These are phyloP conservation scores for Pythium aphanidermatum DNA, from an alignment of 352 stramenopile species.

Conservation along the genomic window DNA sequence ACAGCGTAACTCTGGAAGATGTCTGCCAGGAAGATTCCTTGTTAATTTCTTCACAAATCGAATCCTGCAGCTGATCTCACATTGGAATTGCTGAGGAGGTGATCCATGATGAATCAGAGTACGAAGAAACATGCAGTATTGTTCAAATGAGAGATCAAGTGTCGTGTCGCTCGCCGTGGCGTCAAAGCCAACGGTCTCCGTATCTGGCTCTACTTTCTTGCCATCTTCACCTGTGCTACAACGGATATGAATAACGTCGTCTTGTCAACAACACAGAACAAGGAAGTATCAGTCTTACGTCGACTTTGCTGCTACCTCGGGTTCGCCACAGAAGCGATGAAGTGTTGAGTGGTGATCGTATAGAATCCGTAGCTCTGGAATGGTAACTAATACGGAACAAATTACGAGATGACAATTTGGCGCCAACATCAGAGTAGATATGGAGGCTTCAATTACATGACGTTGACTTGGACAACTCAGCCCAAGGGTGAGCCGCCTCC, in stretches of 20 bases:
- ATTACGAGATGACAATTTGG: too few species aligned
- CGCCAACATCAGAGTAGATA: too few species aligned
- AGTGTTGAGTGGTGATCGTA: constrained; percentile 37
- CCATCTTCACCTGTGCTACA: too few species aligned
- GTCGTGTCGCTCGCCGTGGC: constrained; percentile 1
- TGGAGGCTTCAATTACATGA: too few species aligned
- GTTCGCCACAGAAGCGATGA: constrained; percentile 33
- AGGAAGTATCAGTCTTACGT: not conserved
- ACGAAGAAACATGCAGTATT: constrained; percentile 41
- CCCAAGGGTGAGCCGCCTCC: constrained; percentile 20
- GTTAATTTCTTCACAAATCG: not conserved
- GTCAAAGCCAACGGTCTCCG: too few species aligned
- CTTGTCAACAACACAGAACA: too few species aligned
- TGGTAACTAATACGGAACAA: constrained; percentile 23
- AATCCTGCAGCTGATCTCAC: constrained; percentile 17
- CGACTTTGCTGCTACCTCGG: constrained; percentile 1
- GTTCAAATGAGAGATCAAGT: constrained; percentile 33
- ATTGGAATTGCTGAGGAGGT: constrained; percentile 44
- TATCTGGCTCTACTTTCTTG: constrained; percentile 2
- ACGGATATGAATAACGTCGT: too few species aligned
- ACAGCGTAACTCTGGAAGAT: constrained; percentile 49
- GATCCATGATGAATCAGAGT: constrained; percentile 41
- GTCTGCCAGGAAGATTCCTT: constrained; percentile 16
- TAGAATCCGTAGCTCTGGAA: constrained; percentile 30
- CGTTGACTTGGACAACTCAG: constrained; percentile 26